phyloP scores from a whole-genome alignment of 2,329 filamentous ascomycete genomes.

The Sclerotinia borealis region DNA sequence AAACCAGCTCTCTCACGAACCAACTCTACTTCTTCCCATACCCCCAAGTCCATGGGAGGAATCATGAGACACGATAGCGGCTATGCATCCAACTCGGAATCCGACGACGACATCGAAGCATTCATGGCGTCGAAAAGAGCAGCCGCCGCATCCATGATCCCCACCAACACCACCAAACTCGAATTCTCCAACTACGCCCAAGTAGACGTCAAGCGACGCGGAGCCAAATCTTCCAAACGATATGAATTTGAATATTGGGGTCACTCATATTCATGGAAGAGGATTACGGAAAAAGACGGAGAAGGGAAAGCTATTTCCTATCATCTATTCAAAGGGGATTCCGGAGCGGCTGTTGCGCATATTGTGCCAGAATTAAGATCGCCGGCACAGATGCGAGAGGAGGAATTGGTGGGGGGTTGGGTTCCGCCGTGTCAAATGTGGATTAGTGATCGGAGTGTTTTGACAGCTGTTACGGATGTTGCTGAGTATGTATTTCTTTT shows the following conservation, averaged over 20 bases:
- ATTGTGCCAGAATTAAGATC: constrained; percentile 77
- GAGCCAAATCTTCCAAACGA: constrained; percentile 59
- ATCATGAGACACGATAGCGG: constrained; percentile 44
- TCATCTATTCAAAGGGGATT: constrained; percentile 66
- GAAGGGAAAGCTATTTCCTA: constrained; percentile 62
- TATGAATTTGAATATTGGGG: constrained; percentile 97
- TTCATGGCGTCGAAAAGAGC: constrained; percentile 30
- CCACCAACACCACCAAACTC: constrained; percentile 76
- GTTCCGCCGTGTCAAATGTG: constrained; percentile 85
- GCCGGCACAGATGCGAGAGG: constrained; percentile 61
- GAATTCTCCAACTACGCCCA: constrained; percentile 98
- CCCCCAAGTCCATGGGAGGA: constrained; percentile 8
- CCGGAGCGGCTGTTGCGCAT: constrained; percentile 64
- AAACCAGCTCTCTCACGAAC: constrained; percentile 45
- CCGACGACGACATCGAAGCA: constrained; percentile 20
- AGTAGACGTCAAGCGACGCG: constrained; percentile 70
- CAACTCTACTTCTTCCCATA: constrained; percentile 21
- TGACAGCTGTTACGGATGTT: constrained; percentile 66
- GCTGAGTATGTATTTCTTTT: constrained; percentile 65
- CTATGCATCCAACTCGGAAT: constrained; percentile 45
- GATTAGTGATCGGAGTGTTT: constrained; percentile 69
- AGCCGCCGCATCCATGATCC: constrained; percentile 28
- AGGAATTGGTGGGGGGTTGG: constrained; percentile 78
- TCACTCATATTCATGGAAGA: constrained; percentile 75
- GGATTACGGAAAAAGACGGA: constrained; percentile 62